A percentile compares a stretch with the other conserved stretches of the same genome.
phyloP scores from a whole-genome alignment of 2,329 filamentous ascomycete genomes.

The Niveomyces coronatus region DNA sequence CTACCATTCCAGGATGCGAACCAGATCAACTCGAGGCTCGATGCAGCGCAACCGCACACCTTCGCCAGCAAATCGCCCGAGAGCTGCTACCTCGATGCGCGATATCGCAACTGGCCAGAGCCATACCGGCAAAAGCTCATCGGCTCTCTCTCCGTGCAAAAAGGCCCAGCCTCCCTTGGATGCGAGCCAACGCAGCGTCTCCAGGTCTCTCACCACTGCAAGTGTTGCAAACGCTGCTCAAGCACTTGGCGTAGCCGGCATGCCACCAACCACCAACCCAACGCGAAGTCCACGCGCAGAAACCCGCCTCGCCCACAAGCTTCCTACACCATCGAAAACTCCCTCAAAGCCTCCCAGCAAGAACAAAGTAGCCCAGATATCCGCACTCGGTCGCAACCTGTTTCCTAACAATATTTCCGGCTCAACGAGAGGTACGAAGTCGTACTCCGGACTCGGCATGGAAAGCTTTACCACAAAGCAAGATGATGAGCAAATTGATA shows the following conservation, averaged over 20 bases:
- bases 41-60: slow-evolving; percentile 48
- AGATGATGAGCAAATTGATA: slow-evolving; percentile 51
- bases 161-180: slow-evolving; percentile 38
- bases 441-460: slow-evolving; percentile 43
- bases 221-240: slow-evolving; percentile 32
- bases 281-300: slow-evolving; percentile 19
- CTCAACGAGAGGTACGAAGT: slow-evolving; percentile 43
- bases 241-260: slow-evolving; percentile 26
- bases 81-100: slow-evolving; percentile 22
- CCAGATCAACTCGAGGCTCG: slow-evolving; percentile 48
- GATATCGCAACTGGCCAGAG: slow-evolving; percentile 18
- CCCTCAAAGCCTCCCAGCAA: slow-evolving; percentile 51
- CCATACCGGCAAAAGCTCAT: slow-evolving; percentile 27
- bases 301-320: slow-evolving; percentile 35
- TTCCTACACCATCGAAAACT: slow-evolving; percentile 72
- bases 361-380: slow-evolving; percentile 40
- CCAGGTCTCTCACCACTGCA: slow-evolving; percentile 34
- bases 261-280: slow-evolving; percentile 17
- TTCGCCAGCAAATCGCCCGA: slow-evolving; percentile 32
- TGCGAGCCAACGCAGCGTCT: slow-evolving; percentile 33
- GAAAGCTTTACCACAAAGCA: slow-evolving; percentile 49
- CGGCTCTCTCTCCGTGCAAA: slow-evolving; percentile 39
- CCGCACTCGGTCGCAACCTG: slow-evolving; percentile 48
- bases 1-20: slow-evolving; percentile 60
- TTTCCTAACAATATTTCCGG: slow-evolving; percentile 50